Base-by-base conservation (phyloP, 768 basidiomycete species). In the Mycena epipterygia region DNA sequence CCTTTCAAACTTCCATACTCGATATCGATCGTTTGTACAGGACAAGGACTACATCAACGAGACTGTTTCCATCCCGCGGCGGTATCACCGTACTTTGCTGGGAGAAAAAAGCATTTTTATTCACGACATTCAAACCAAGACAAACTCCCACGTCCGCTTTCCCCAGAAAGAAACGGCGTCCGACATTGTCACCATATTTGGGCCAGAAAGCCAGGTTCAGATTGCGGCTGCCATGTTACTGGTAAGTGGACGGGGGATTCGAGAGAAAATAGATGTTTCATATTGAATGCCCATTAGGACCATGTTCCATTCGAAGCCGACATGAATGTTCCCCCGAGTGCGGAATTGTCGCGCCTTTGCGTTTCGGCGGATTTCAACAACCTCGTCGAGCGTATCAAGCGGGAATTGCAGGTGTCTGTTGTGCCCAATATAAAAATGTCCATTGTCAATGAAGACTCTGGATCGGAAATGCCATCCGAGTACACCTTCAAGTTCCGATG, bases 71-170 rank as follows among this genome's bases (percentile, higher is more conserved):
- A 96, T 99, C 79, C 97, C 97, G 68, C 89, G 97, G 61, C 90
- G 95, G 75, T 98, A 98, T 84, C 97, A 99, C 78, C 93, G 97
- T 70, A 97, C 95, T 25, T 83, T 99, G 5, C 87, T 98, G 27
- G 97, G 97, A 66, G 97, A 99, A 83, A 98, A 98, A 84, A 91
- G 90, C 75, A 97, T 98, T 74, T 98, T 98, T 81, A 96, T 99
- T 62, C 96, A 91, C 76, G 97, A 99, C 79, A 98, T 99, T 75
- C 97, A 99, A 82, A 88, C 89, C 48, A 98, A 98, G 86, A 98
- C 97, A 14, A 98, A 97, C 78, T 98, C 95, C 39, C 90, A 89
- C 39, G 93, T 99, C 65, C 88, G 92, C 51, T 97, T 97, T 87
- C 96, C 96, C 11, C 95, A 95, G 82, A 96, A 96, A 80, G 95